Base-by-base conservation (phyloP, 768 basidiomycete genomes). In the Tricholoma flavovirens region DNA sequence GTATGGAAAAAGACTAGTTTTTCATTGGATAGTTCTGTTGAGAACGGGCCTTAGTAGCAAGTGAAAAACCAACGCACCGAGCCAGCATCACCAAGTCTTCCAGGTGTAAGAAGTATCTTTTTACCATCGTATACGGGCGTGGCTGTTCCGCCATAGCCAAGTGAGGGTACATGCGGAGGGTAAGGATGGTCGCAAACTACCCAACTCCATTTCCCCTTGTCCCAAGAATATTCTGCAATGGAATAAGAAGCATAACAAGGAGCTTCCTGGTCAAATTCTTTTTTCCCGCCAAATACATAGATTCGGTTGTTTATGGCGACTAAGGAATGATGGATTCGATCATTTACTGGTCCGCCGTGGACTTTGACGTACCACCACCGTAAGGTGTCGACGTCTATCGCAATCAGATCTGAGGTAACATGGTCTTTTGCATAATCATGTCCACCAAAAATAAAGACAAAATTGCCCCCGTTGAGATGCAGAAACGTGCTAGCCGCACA, bases 391-490 rank as follows among this genome's bases (percentile, higher is more conserved):
- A 66, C 56, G 30, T 68, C 60, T 15, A 71, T 49, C 4, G 66
- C 57, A 42, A 69, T 61, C 15, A 64, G 35, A 2, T 51, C 22
- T 0, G 63, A 66, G 5, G 42, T 56, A 3, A 54, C 43, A 3
- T 17, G 35, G 3, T 53, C 43, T 21, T 53, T 26, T 8, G 51
- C 53, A 7, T 2, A 29, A 33, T 66, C 55, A 32, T 59, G 59
- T 1, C 71, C 71, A 7, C 68, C 71, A 51, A 71, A 71, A n/a
- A 72, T 35, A 15, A 71, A 55, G 3, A 70, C 43, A 49, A 64
- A 69, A 2, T 53, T 53, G 1, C 56, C 55, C 1, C 61, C 60
- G 12, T 60, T 48, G 10, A 67, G 17, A 2, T 56, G 55, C 10
- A 64, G 43, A n/a, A 68, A 29, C 0, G 67, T 58, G 19, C 49